Percentiles rank a stretch among this genome's conserved stretches.
phyloP scores from a whole-genome alignment of 2,329 filamentous ascomycete species.

The Sarocladium oryzae region DNA sequence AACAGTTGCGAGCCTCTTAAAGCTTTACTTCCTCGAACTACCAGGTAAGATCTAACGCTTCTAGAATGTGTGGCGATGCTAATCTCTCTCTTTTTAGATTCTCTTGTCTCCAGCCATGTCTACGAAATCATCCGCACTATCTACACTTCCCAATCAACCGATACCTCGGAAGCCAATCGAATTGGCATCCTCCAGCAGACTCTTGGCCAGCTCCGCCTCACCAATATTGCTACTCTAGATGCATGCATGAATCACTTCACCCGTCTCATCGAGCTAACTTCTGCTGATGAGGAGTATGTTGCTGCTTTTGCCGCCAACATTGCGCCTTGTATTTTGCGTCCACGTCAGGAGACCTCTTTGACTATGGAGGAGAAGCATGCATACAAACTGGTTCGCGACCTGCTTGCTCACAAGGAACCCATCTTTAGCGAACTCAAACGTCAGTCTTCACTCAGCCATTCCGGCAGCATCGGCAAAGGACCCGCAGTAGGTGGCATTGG shows the following conservation, averaged over 20 bases:
- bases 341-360: conserved; percentile 78
- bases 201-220: conserved; percentile 85
- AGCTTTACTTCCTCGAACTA: conserved; percentile 90
- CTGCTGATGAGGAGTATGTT: conserved; percentile 84
- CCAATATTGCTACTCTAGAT: conserved; percentile 98
- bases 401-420: conserved; percentile 88
- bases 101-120: conserved; percentile 94
- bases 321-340: conserved; percentile 81
- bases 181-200: conserved; percentile 93
- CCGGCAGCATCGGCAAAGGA: conserved; percentile 40
- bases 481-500: conserved; percentile 15
- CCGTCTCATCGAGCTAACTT: conserved; percentile 90
- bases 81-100: conserved; percentile 56
- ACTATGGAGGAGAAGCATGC: conserved; percentile 95
- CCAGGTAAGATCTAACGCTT: conserved; percentile 60
- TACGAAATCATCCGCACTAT: conserved; percentile 99
- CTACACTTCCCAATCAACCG: conserved; percentile 74
- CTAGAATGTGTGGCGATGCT: background rate
- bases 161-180: conserved; percentile 70
- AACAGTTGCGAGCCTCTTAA: conserved; percentile 85
- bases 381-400: conserved; percentile 81
- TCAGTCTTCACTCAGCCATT: conserved; percentile 64
- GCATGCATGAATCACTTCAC: conserved; percentile 98
- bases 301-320: conserved; percentile 65
- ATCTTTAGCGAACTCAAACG: conserved; percentile 97